These are phyloP conservation scores for Podospora anserina DNA, from an alignment of 495 filamentous ascomycete species.

Conservation along the genomic window DNA sequence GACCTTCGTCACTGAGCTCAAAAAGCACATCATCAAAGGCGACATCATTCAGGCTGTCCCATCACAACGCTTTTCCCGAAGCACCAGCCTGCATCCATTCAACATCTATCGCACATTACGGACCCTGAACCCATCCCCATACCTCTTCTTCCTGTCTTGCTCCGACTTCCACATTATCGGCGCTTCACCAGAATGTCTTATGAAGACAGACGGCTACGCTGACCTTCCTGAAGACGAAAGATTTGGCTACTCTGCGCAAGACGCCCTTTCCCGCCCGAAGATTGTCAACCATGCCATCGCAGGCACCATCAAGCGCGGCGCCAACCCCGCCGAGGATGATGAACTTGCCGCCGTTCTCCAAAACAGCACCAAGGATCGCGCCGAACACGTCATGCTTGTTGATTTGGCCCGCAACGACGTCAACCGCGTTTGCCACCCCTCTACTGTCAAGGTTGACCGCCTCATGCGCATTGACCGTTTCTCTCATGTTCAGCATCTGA, in stretches of 20 bases:
- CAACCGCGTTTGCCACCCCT: conserved; percentile 91
- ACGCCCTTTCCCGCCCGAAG: conserved; percentile 53
- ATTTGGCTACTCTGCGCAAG: conserved; percentile 27
- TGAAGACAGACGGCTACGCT: conserved; percentile 67
- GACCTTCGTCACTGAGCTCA: conserved; percentile 72
- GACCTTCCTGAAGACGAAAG: conserved; percentile 26
- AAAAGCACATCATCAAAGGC: conserved; percentile 81
- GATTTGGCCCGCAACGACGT: conserved; percentile 95
- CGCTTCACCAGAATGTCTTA: conserved; percentile 88
- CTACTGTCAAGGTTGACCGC: conserved; percentile 80
- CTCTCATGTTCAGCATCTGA: conserved; percentile 93
- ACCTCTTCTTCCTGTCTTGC: conserved; percentile 94
- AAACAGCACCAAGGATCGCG: conserved; percentile 83
- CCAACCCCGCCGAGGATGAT: conserved; percentile 74
- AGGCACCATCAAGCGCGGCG: conserved; percentile 86
- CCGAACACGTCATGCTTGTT: conserved; percentile 99
- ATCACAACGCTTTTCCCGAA: conserved; percentile 85
- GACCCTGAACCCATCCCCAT: conserved; percentile 92
- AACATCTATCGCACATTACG: conserved; percentile 97
- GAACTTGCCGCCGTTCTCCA: conserved; percentile 73
- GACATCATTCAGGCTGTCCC: conserved; percentile 98
- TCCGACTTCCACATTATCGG: conserved; percentile 90
- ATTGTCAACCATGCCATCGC: conserved; percentile 98
- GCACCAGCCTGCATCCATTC: conserved; percentile 88
- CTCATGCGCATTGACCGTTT: conserved; percentile 97